Percentiles rank a stretch among this genome's conserved stretches.
Evolutionary conservation across 2,329 filamentous ascomycete genomes (phyloP).

Genomic region (Ramularia endophylla): DNA sequence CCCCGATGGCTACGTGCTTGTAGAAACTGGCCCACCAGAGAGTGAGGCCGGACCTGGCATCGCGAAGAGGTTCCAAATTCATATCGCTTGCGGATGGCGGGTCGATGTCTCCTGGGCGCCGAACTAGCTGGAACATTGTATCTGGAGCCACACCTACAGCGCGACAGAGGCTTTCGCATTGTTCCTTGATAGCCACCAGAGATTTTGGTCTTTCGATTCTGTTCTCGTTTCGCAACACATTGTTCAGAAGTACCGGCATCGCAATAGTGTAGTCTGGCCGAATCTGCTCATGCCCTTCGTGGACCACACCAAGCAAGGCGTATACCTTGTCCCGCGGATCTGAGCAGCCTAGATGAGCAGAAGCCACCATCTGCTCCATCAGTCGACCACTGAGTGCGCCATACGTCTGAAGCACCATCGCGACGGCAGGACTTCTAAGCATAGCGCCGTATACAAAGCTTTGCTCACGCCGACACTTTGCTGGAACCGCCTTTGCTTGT

Average conservation of each 20-base stretch:
- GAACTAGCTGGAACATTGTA: neutral
- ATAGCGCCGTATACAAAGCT: neutral
- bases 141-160: neutral
- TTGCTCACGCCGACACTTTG: neutral
- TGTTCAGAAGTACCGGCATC: slow-evolving; percentile 2
- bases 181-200: neutral
- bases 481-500: neutral
- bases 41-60: no score
- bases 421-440: slow-evolving; percentile 1
- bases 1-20: no score
- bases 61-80: no score
- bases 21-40: no score
- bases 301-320: slow-evolving; percentile 4
- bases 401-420: slow-evolving; percentile 4
- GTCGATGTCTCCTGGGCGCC: no score
- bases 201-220: neutral
- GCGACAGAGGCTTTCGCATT: slow-evolving; percentile 1
- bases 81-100: no score
- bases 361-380: slow-evolving; percentile 1
- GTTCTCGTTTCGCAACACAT: slow-evolving; percentile 1
- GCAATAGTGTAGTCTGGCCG: slow-evolving; percentile 2
- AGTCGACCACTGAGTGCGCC: no score
- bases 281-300: neutral
- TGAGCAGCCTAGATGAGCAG: slow-evolving; percentile 1
- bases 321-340: slow-evolving; percentile 7